Conservation (phyloP, 345 rosid genomes). For the Salix caprea region DNA sequence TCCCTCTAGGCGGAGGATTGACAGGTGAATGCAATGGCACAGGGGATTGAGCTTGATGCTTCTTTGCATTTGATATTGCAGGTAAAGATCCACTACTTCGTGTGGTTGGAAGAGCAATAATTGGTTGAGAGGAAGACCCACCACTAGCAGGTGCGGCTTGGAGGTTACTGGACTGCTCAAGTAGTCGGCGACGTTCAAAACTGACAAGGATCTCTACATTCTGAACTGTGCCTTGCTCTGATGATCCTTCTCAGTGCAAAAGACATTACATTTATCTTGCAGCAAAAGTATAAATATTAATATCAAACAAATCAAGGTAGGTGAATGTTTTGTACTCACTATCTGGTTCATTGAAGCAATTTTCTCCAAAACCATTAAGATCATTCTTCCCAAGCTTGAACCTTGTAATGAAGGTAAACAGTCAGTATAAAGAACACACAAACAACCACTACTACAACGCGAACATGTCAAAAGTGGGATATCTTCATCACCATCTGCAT, state of each 20-base stretch:
- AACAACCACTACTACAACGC: not conserved
- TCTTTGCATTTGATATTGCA: slow-evolving; percentile 54
- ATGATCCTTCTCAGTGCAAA: slow-evolving; percentile 24
- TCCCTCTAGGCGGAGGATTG: slow-evolving; percentile 5
- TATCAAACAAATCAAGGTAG: not conserved
- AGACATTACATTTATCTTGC: not conserved
- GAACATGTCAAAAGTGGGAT: not conserved
- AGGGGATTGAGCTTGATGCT: slow-evolving; percentile 25
- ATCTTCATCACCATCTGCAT: not conserved
- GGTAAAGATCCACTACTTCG: slow-evolving; percentile 85
- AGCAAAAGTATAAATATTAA: not conserved
- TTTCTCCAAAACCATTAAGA: slow-evolving; percentile 9
- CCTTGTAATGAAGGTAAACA: slow-evolving; percentile 26
- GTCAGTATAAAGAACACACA: slow-evolving; percentile 18
- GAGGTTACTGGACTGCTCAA: slow-evolving; percentile 62
- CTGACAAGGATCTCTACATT: slow-evolving; percentile 31
- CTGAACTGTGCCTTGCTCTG: slow-evolving; percentile 19
- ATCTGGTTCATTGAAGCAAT: slow-evolving; percentile 11
- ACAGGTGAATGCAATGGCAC: slow-evolving; percentile 14
- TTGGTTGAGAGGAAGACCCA: slow-evolving; percentile 28
- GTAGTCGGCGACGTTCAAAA: slow-evolving; percentile 56
- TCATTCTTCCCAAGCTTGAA: slow-evolving; percentile 32
- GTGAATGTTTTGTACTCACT: slow-evolving; percentile 30
- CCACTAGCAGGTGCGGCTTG: slow-evolving; percentile 43
- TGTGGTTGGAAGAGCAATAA: slow-evolving; percentile 43